Evolutionary conservation across 2,329 filamentous ascomycete species (phyloP).

Genomic region (Microcera coccophila): DNA sequence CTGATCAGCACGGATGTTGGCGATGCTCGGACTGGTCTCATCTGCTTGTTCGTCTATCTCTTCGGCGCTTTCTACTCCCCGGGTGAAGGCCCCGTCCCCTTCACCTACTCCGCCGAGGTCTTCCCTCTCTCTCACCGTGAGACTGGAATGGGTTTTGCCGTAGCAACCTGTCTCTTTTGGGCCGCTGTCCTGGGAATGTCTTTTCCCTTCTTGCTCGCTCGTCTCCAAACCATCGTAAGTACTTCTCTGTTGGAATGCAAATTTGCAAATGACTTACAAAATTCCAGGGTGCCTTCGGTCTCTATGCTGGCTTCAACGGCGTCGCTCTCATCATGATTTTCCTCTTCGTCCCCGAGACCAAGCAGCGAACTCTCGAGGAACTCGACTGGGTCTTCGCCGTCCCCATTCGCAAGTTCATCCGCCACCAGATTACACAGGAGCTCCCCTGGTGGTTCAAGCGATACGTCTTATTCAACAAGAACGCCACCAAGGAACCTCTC

Average conservation of each 20-base stretch:
- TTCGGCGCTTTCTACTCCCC: conserved; percentile 63
- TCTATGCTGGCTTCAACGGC: conserved; percentile 55
- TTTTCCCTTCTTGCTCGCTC: conserved; percentile 46
- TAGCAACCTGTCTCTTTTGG: conserved; percentile 57
- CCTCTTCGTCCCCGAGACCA: conserved; percentile 48
- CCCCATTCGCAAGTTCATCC: conserved; percentile 40
- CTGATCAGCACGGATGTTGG: conserved; percentile 32
- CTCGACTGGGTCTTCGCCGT: conserved; percentile 50
- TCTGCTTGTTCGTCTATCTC: conserved; percentile 61
- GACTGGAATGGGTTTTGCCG: conserved; percentile 61
- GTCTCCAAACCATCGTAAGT: conserved; percentile 27
- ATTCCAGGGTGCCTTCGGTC: conserved; percentile 44
- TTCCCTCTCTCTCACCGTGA: conserved; percentile 62
- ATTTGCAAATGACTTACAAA: conserved; percentile 1
- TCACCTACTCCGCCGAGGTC: conserved; percentile 60
- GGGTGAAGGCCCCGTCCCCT: conserved; percentile 61
- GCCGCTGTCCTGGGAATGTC: conserved; percentile 48
- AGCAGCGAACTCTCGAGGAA: conserved; percentile 49
- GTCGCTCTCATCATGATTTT: conserved; percentile 54
- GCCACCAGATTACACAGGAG: conserved; percentile 28
- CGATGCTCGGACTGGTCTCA: conserved; percentile 46
- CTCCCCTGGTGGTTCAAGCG: conserved; percentile 33
- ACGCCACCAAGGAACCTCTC: conserved; percentile 32
- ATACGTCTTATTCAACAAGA: conserved; percentile 31
- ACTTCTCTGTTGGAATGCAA: too few species aligned